Percentiles rank a stretch among this genome's conserved stretches.
These are phyloP conservation scores for Termitomyces sp. DNA, from an alignment of 1,284 basidiomycete species.

Conservation along the genomic window DNA sequence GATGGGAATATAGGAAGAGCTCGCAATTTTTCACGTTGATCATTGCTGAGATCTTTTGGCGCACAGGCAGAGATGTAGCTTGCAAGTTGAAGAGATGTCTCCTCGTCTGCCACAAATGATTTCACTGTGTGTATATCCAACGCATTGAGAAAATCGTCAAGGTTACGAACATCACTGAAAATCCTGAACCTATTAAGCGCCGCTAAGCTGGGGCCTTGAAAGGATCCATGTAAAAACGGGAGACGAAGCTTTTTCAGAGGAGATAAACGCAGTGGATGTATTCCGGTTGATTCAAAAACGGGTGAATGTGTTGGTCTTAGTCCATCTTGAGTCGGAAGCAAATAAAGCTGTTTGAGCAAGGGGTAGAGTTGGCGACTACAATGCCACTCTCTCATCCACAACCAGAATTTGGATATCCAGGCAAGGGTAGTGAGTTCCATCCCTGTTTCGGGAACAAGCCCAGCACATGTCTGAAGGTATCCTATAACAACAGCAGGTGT, in stretches of 20 bases:
- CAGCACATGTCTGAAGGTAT: conserved; percentile 21
- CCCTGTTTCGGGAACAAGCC: neutral
- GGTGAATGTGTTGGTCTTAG: conserved; percentile 21
- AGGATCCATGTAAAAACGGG: conserved; percentile 19
- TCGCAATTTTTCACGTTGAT: conserved; percentile 18
- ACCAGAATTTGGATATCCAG: conserved; percentile 35
- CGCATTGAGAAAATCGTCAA: conserved; percentile 26
- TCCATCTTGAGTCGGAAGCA: conserved; percentile 29
- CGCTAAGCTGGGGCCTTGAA: conserved; percentile 17
- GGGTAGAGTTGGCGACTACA: conserved; percentile 20
- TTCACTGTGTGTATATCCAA: conserved; percentile 15
- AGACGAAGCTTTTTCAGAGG: conserved; percentile 22
- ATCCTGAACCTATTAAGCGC: conserved; percentile 20
- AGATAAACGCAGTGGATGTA: conserved; percentile 18
- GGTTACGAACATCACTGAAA: conserved; percentile 20
- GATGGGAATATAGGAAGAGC: conserved; percentile 31
- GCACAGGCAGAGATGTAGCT: neutral
- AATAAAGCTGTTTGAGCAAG: conserved; percentile 19
- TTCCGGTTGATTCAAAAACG: conserved; percentile 23
- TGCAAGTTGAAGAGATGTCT: neutral
- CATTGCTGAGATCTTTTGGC: neutral
- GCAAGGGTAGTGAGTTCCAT: conserved; percentile 13
- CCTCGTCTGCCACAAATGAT: neutral
- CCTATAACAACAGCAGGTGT: conserved; percentile 21
- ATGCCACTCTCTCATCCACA: conserved; percentile 26